Percentiles rank a stretch among this genome's conserved stretches.
These are phyloP conservation scores for Digitaria exilis DNA, from an alignment of 202 grass and related monocot species.

Conservation along the genomic window DNA sequence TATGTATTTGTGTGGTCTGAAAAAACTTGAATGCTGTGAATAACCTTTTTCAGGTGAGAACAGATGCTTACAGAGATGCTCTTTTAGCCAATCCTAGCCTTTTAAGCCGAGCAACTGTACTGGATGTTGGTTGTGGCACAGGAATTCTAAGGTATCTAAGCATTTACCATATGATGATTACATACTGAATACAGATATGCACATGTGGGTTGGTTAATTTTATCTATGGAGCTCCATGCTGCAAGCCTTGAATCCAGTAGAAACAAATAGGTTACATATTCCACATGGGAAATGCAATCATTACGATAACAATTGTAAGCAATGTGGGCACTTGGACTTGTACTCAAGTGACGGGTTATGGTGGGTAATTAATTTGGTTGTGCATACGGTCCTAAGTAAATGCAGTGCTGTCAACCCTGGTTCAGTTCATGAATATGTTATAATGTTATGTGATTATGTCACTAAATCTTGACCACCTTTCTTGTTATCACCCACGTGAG, in stretches of 20 bases:
- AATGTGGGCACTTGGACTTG: background rate
- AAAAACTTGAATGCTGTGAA: background rate
- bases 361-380: background rate
- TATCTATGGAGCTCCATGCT: background rate
- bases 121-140: constrained; percentile 99
- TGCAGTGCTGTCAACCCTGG: background rate
- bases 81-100: constrained; percentile 79
- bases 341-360: background rate
- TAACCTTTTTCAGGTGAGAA: constrained; percentile 76
- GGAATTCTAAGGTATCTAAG: constrained; percentile 82
- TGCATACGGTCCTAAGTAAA: background rate
- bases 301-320: background rate
- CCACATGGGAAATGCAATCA: background rate
- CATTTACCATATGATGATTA: background rate
- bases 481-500: background rate
- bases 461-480: constrained; percentile 3
- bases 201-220: background rate
- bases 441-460: background rate
- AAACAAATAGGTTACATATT: background rate
- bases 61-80: constrained; percentile 85
- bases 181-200: background rate
- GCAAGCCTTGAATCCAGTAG: background rate
- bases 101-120: constrained; percentile 61
- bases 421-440: background rate
- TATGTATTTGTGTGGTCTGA: constrained; percentile 20